phyloP scores from a whole-genome alignment of 1,284 basidiomycete species.

The Dichomitus squalens region DNA sequence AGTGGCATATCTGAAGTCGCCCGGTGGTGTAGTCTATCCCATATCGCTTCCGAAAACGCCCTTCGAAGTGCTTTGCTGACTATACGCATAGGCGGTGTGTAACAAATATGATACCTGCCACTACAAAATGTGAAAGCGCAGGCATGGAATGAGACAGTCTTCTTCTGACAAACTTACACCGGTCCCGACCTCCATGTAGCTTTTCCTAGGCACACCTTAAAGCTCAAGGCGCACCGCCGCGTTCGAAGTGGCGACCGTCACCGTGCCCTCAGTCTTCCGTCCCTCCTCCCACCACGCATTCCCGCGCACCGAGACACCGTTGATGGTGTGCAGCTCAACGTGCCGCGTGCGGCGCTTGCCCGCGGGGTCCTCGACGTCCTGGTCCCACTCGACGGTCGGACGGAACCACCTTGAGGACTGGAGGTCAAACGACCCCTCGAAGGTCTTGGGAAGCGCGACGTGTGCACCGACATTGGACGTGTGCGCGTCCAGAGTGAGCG shows the following conservation, averaged over 20 bases:
- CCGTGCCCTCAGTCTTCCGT: not conserved
- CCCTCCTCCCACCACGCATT: slow-evolving; percentile 12
- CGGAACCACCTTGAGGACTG: slow-evolving; percentile 21
- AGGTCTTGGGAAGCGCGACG: slow-evolving; percentile 40
- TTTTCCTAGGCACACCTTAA: not conserved
- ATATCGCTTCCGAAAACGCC: no score
- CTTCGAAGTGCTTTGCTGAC: no score
- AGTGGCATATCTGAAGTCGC: no score
- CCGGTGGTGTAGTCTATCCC: no score
- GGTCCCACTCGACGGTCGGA: slow-evolving; percentile 1
- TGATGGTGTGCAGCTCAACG: slow-evolving; percentile 11
- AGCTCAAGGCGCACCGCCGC: slow-evolving; percentile 3
- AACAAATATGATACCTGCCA: no score
- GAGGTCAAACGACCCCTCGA: slow-evolving; percentile 45
- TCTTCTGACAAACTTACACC: no score
- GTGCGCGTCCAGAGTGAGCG: slow-evolving; percentile 33
- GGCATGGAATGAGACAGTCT: no score
- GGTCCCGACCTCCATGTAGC: no score
- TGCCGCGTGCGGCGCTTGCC: slow-evolving; percentile 38
- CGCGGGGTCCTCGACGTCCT: slow-evolving; percentile 39
- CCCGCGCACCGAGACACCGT: slow-evolving; percentile 9
- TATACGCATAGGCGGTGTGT: no score
- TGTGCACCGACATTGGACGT: slow-evolving; percentile 35
- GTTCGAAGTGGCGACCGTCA: slow-evolving; percentile 1
- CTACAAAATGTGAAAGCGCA: no score